Conservation (phyloP, 306 rosid species). For the Rosa chinensis region DNA sequence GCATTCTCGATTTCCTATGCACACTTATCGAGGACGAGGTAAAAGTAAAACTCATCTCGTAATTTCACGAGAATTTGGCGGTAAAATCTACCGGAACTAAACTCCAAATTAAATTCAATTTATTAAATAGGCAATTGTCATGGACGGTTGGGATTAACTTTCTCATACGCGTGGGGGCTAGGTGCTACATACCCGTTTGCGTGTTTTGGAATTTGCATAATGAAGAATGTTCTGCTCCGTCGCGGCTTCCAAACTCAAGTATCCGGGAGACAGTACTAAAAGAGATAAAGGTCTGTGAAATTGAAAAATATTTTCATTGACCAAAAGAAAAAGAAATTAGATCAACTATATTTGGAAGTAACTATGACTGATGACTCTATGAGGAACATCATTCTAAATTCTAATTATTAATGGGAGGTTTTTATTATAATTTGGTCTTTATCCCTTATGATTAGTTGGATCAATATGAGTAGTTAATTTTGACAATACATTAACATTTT, state of each 20-base stretch:
- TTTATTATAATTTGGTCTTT: too few relatives aligned
- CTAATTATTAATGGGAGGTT: too few relatives aligned
- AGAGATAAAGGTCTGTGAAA: too few relatives aligned
- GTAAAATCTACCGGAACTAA: constrained; percentile 22
- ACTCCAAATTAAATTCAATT: constrained; percentile 7
- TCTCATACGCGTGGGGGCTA: constrained; percentile 22
- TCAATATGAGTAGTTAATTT: too few relatives aligned
- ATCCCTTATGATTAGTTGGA: too few relatives aligned
- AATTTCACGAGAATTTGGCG: background rate
- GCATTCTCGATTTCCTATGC: background rate
- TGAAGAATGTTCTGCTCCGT: background rate
- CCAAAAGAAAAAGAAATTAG: background rate
- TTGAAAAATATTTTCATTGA: too few relatives aligned
- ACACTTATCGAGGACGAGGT: background rate
- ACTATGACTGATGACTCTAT: too few relatives aligned
- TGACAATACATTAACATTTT: too few relatives aligned
- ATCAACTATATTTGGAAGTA: too few relatives aligned
- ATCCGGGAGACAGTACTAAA: background rate
- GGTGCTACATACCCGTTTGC: constrained; percentile 11
- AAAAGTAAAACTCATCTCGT: constrained; percentile 1
- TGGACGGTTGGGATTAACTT: background rate
- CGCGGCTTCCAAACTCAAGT: background rate
- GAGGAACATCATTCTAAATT: too few relatives aligned
- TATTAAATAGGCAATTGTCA: background rate
- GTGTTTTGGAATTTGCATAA: background rate